Base-by-base conservation (phyloP, 352 stramenopile genomes). In the Phytophthora capsici region DNA sequence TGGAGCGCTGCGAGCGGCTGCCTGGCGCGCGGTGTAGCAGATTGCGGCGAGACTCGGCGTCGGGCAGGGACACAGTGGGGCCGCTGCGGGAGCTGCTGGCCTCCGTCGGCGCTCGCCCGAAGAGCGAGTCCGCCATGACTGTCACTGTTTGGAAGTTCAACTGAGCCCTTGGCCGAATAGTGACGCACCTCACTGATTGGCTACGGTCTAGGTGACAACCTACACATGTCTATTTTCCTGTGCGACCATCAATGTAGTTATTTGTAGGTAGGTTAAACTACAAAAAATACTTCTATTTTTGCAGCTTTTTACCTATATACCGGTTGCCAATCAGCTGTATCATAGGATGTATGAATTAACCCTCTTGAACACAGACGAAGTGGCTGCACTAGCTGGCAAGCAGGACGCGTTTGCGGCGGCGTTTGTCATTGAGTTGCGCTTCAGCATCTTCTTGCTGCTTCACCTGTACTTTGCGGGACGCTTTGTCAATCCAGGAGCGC, bases 401-500 rank as follows among this genome's bases (percentile, higher is more conserved):
- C 40, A 93, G 57, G 28, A 86, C 69, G 25, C 77, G 77, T 69
- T 91, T 91, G 36, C 84, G 77, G 26, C 82, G 77, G 30, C 88
- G 89, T 66, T 90, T 91, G 54, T 89, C 80, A 41, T 87, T 89
- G 10, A 75, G 67, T 50, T 89, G 80, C 37, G 83, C 85, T 58
- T 93, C 88, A 8, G 78, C 75, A 64, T 98, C 90, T 67, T 98
- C 90, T 57, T 93, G 80, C 71, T 95, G 82, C 68, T 98, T 98
- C 30, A 97, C 78, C 6, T 93, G 73, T 61, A 98, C 82, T 69
- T 98, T 98, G 28, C 90, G 82, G 7, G 70, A 82, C 6, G 90
- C 92, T 16, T 86, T 89, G 28, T 96, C 87, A 51, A 98, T 82
- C 88, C 92, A 98, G 14, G 79, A 87, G 10, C 68, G 68, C 1